Evolutionary conservation across 2,329 filamentous ascomycete species (phyloP).

Genomic region (Chalara sp.): DNA sequence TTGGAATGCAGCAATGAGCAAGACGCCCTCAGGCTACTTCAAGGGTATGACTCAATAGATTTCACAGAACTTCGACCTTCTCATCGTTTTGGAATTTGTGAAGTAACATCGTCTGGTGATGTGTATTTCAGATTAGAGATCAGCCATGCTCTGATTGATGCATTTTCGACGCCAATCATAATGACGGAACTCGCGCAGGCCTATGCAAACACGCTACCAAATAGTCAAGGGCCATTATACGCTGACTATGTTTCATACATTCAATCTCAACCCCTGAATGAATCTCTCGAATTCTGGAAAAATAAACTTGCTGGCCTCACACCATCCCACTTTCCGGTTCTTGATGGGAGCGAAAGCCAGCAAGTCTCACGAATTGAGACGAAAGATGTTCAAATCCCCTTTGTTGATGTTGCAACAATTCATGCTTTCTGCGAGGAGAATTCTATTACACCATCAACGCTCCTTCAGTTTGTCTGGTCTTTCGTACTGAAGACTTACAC

Average conservation of each 20-base stretch:
- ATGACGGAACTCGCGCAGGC: neutral
- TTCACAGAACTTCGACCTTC: neutral
- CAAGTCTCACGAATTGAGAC: neutral
- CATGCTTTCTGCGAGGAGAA: neutral
- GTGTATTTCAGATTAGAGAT: neutral
- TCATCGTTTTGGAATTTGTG: neutral
- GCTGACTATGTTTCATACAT: neutral
- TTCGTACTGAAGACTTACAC: neutral
- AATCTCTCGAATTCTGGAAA: neutral
- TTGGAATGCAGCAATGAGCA: neutral
- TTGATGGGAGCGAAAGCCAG: neutral
- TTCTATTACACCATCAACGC: neutral
- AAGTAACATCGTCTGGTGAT: neutral
- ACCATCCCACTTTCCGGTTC: neutral
- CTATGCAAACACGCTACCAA: neutral
- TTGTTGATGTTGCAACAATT: neutral
- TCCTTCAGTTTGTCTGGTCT: neutral
- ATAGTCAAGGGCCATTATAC: neutral
- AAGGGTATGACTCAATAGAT: neutral
- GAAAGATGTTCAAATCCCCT: neutral
- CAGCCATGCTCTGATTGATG: neutral
- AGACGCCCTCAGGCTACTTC: neutral
- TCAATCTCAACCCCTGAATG: neutral
- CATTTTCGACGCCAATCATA: neutral
- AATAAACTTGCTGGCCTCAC: neutral